Conservation (phyloP, 345 rosid species). For the Durio zibethinus region DNA sequence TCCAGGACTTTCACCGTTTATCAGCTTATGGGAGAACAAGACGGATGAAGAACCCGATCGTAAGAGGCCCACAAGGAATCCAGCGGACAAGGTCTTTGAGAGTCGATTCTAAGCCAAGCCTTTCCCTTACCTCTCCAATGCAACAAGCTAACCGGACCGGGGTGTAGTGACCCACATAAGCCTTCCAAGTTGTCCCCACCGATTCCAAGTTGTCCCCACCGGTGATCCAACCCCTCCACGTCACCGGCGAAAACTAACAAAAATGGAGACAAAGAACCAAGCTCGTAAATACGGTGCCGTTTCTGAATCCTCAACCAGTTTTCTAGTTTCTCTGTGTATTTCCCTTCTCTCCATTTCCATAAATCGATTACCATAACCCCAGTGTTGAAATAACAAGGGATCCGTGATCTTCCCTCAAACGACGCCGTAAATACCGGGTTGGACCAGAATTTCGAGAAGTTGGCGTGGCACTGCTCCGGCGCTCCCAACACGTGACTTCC, state of each 20-base stretch:
- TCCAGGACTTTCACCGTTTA: conserved; percentile 5
- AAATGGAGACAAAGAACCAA: conserved; percentile 85
- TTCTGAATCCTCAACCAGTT: conserved; percentile 78
- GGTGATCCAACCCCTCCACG: conserved; percentile 72
- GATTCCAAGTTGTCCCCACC: conserved; percentile 93
- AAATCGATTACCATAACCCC: conserved; percentile 94
- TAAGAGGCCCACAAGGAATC: conserved; percentile 77
- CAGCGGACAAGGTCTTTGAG: conserved; percentile 53
- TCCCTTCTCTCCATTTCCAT: conserved; percentile 68
- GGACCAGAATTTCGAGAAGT: conserved; percentile 67
- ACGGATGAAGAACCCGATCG: conserved; percentile 51
- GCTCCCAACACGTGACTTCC: conserved; percentile 67
- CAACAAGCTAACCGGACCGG: conserved; percentile 75
- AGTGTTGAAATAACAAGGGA: conserved; percentile 76
- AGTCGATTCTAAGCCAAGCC: conserved; percentile 78
- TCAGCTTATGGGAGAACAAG: conserved; percentile 60
- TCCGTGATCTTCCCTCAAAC: conserved; percentile 36
- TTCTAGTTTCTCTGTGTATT: conserved; percentile 57
- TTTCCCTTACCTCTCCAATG: conserved; percentile 96
- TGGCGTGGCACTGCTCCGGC: conserved; percentile 84
- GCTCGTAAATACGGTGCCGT: conserved; percentile 65
- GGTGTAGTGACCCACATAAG: conserved; percentile 64
- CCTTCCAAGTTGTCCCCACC: conserved; percentile 87
- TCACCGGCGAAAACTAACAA: conserved; percentile 78
- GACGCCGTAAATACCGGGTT: conserved; percentile 40